Evolutionary conservation across 2,329 filamentous ascomycete genomes (phyloP).

Genomic region (Fusarium albidum): DNA sequence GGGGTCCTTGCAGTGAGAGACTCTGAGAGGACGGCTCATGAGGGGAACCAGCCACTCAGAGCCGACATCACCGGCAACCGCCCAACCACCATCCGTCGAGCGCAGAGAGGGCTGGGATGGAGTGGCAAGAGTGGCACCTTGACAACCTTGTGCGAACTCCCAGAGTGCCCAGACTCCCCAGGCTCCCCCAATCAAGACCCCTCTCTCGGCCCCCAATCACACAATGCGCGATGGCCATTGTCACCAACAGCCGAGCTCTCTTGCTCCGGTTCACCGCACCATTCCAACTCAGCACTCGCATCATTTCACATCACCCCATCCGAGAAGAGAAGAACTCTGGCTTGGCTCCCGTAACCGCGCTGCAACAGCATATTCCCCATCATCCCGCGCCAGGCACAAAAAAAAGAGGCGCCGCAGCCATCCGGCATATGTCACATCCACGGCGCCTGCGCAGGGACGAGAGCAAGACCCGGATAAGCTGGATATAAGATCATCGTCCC

Average conservation of each 20-base stretch:
- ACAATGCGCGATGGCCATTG: neutral
- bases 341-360: constrained; percentile 18
- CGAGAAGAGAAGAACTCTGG: neutral
- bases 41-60: constrained; percentile 3
- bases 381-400: constrained; percentile 15
- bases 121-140: constrained; percentile 13
- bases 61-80: too few relatives aligned
- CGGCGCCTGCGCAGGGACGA: neutral
- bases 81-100: too few relatives aligned
- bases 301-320: constrained; percentile 18
- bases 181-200: neutral
- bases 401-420: constrained; percentile 14
- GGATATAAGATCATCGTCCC: constrained; percentile 27
- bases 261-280: constrained; percentile 19
- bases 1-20: constrained; percentile 27
- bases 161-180: too few relatives aligned
- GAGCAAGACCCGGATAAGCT: neutral
- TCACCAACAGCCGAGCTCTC: neutral
- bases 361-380: constrained; percentile 13
- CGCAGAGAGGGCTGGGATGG: too few relatives aligned
- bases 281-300: constrained; percentile 31
- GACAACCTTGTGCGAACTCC: neutral
- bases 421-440: constrained; percentile 22
- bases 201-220: constrained; percentile 8
- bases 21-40: constrained; percentile 29